Evolutionary conservation across 495 filamentous ascomycete genomes (phyloP).

Genomic region (Penicillium subrubescens): DNA sequence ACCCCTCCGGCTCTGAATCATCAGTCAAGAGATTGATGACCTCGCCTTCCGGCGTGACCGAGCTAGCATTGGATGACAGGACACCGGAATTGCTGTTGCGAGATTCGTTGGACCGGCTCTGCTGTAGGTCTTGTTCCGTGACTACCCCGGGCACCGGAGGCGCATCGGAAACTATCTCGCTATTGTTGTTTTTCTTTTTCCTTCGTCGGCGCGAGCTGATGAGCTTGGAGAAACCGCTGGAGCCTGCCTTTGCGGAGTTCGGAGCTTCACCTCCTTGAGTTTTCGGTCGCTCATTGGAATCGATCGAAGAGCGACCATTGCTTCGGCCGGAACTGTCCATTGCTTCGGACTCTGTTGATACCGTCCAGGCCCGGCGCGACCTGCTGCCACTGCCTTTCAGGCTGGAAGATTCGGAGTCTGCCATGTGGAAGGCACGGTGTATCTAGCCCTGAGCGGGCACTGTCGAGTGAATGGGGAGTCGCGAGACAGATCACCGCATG

Average conservation of each 20-base stretch:
- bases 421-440: conserved; percentile 28
- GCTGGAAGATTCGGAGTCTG: conserved; percentile 36
- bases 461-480: conserved; percentile 5
- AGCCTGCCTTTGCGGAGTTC: conserved; percentile 39
- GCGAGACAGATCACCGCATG: conserved; percentile 10
- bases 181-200: conserved; percentile 36
- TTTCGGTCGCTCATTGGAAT: conserved; percentile 47
- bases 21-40: conserved; percentile 64
- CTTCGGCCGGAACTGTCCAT: conserved; percentile 39
- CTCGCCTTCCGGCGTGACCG: conserved; percentile 27
- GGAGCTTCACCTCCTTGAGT: conserved; percentile 42
- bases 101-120: conserved; percentile 32
- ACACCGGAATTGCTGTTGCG: conserved; percentile 25
- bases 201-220: conserved; percentile 50
- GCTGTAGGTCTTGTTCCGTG: conserved; percentile 25
- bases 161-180: conserved; percentile 32
- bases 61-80: conserved; percentile 36
- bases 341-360: conserved; percentile 37
- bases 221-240: conserved; percentile 55
- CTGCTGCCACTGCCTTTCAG: conserved; percentile 22
- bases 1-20: conserved; percentile 72
- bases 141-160: conserved; percentile 24
- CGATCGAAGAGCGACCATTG: conserved; percentile 48
- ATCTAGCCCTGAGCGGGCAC: conserved; percentile 2
- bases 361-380: conserved; percentile 36